A percentile compares a stretch with the other conserved stretches of the same genome.
These are phyloP conservation scores for Stylonectria norvegica DNA, from an alignment of 2,329 filamentous ascomycete genomes.

Conservation along the genomic window DNA sequence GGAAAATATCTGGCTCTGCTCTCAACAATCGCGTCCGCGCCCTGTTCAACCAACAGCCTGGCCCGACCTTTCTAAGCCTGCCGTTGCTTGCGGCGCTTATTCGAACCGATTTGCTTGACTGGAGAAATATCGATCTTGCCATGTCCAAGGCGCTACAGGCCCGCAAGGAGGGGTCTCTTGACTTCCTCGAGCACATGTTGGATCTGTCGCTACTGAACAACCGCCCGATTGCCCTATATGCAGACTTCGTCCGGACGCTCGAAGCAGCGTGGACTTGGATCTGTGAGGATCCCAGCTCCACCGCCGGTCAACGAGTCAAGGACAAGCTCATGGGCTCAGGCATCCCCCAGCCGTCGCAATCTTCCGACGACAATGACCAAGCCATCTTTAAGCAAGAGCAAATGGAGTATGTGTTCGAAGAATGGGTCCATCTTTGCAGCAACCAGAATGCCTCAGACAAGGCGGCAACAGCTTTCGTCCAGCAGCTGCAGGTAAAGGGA, in stretches of 20 bases:
- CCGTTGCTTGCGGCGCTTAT: constrained; percentile 56
- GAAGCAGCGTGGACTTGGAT: constrained; percentile 82
- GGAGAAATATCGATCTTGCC: constrained; percentile 64
- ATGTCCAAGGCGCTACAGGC: constrained; percentile 70
- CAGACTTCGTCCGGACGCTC: constrained; percentile 81
- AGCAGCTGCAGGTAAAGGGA: constrained; percentile 73
- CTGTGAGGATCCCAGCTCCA: constrained; percentile 63
- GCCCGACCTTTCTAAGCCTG: constrained; percentile 53
- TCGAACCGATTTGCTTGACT: constrained; percentile 59
- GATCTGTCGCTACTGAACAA: constrained; percentile 77
- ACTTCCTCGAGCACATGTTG: constrained; percentile 76
- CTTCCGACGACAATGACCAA: constrained; percentile 55
- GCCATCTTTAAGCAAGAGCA: constrained; percentile 66
- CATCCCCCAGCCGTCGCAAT: constrained; percentile 37
- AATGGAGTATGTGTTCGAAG: constrained; percentile 91
- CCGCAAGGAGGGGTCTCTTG: constrained; percentile 67
- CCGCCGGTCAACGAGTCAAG: constrained; percentile 68
- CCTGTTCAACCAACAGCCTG: constrained; percentile 55
- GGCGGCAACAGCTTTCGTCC: constrained; percentile 70
- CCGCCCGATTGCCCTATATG: constrained; percentile 71
- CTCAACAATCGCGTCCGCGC: constrained; percentile 54
- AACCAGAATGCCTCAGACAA: constrained; percentile 74
- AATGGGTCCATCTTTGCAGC: constrained; percentile 83
- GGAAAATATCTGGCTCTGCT: constrained; percentile 55
- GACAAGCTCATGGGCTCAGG: constrained; percentile 50